Evolutionary conservation across 345 rosid species (phyloP), one percentile per base, ranked within the genome.

Genomic region (Moricandia moricandioides): DNA sequence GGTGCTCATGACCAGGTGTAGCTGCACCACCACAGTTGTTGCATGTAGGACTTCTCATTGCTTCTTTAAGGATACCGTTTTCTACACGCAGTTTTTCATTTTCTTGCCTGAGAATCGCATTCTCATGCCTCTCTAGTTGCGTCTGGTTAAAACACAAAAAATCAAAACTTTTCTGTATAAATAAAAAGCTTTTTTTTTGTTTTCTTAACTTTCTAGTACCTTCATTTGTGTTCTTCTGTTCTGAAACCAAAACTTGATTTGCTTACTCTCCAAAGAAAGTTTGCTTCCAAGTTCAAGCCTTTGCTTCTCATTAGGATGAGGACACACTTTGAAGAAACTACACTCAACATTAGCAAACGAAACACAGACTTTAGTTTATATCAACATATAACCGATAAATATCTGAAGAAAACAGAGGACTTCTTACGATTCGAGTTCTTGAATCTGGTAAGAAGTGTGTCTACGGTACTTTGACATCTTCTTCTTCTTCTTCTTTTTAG

Each of bases 181-280:
- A n/a, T 69, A 66, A 0, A 67, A 4, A 6, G 17, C 4, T 4
- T 29, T 29, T 65, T 65, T 45, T 59, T 33, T 40, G 49, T 3
- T 21, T 14, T 31, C 47, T 49, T 31, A 47, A 8, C 24, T 21
- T 13, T 3, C 3, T 0, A 55, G 24, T 21, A 88, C 93, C 91
- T 91, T 88, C 85, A 87, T 80, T 57, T 91, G 96, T n/a, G 93
- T 88, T 73, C 96, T 79, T 63, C 87, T 72, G 73, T 91, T 91
- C 64, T 90, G 96, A 77, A 90, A 90, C 96, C 96, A 90, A 62
- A 88, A 88, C 80, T 90, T 90, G 78, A 88, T 85, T 80, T 91
- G 93, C 69, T 64, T 86, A 56, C 67, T 61, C 67, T 82, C 90
- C 68, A 87, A 73, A 67, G 84, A 78, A 71, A 91, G 89, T 76